These are phyloP conservation scores for Scutellaria baicalensis DNA, from an alignment of 257 asterid genomes.

Conservation along the genomic window DNA sequence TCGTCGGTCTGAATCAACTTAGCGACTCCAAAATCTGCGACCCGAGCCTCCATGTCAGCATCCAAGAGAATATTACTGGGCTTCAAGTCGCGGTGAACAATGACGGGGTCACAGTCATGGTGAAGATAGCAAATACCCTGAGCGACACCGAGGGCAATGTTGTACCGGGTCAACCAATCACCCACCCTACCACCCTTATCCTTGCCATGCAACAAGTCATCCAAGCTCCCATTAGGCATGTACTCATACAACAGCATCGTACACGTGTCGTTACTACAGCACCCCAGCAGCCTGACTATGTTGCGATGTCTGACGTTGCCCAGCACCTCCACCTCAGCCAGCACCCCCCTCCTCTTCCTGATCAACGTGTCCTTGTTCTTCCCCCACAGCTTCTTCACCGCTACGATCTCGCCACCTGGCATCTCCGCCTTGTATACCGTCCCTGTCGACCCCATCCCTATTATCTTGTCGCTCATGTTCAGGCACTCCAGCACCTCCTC, in stretches of 20 bases:
- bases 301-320: conserved; percentile 86
- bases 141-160: conserved; percentile 78
- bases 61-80: conserved; percentile 70
- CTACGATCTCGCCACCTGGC: conserved; percentile 90
- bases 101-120: conserved; percentile 82
- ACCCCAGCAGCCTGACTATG: conserved; percentile 70
- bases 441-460: conserved; percentile 87
- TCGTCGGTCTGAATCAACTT: conserved; percentile 62
- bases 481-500: conserved; percentile 65
- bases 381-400: conserved; percentile 87
- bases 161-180: conserved; percentile 70
- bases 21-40: conserved; percentile 90
- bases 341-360: conserved; percentile 50
- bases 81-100: conserved; percentile 46
- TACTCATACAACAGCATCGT: conserved; percentile 85
- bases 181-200: conserved; percentile 48
- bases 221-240: conserved; percentile 91
- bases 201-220: conserved; percentile 69
- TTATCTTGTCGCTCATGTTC: conserved; percentile 41
- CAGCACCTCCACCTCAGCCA: conserved; percentile 86
- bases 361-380: conserved; percentile 47
- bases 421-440: conserved; percentile 87
- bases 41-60: conserved; percentile 65
- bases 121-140: conserved; percentile 88
- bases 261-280: conserved; percentile 53